Evolutionary conservation across 345 rosid genomes (phyloP), one percentile per base, ranked within the genome.

Genomic region (Schrenkiella parvula): DNA sequence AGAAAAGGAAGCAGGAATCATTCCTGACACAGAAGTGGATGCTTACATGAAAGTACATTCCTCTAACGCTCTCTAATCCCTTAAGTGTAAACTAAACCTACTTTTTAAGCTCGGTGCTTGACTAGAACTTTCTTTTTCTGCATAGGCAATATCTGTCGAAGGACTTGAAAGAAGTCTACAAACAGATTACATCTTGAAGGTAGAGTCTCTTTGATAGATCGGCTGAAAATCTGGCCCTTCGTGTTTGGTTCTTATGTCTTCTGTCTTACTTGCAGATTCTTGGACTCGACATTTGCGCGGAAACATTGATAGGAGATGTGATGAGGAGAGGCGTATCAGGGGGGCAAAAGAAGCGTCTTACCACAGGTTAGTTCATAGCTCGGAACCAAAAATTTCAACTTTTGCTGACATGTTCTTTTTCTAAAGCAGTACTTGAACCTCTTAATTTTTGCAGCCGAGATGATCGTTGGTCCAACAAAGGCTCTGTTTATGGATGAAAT

Each of bases 1-100:
- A 80, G 93, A 91, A 77, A 91, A 87, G 76, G 87, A 76, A 72
- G 92, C 88, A 65, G 85, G 86, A 61, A 91, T 91, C 80, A 91
- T 84, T 65, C 97, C 97, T n/a, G 95, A 91, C 69, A 88, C 91
- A 21, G 95, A 91, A 73, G 81, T 91, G 77, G 97, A 91, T 74
- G 75, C 90, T 57, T 87, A 64, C 75, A 91, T 91, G 97, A 91
- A 91, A 85, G 97, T 86, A 68, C 57, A 59, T 42, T 51, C 37
- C 39, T 19, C 17, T 1, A 17, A 53, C 57, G 18, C 35, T 41
- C 31, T 39, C 50, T 19, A 12, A 21, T 19, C 22, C 34, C 34
- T 56, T 17, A 38, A 57, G 42, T 23, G 22, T 46, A 42, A 54
- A 22, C 15, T 14, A 8, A 68, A 18, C 25, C 25, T 41, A 52